Base-by-base conservation (phyloP, 2,329 filamentous ascomycete genomes). In the Fusarium xyrophilum region DNA sequence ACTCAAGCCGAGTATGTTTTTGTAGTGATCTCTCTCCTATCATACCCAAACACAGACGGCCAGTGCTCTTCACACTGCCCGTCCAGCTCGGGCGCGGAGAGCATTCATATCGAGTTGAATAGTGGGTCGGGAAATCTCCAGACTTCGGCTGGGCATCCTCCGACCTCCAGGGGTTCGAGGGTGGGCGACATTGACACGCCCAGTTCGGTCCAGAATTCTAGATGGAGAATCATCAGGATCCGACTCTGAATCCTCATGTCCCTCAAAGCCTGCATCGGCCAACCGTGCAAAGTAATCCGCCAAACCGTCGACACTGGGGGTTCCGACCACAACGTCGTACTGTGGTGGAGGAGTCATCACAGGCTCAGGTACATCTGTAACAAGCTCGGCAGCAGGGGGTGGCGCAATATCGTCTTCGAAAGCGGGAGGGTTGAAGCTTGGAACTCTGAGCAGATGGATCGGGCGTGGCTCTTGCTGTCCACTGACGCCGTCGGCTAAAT, bases 241-340 rank as follows among this genome's bases (percentile, higher is more conserved):
- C 2, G 80, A 82, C 19, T 76, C 77, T 3, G 79, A 79, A 10
- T 82, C 81, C 1, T 81, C 79, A 2, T 78, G 70, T 19, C 76
- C 77, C 15, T 77, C 74, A 23, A 81, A 80, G 5, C 93, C 90
- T 58, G 92, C 91, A 68, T 93, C 86, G 1, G 91, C 91, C 39
- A 97, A 80, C 2, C 94, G 88, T 1, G 90, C 84, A 76, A 97
- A 97, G 78, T 97, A 97, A 74, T 97, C 94, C 3, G 93, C 91
- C 47, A 97, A 78, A 0, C 89, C 79, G 81, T 93, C 78, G 76
- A 93, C 83, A 79, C 88, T 84, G 27, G 87, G 82, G 63, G 86
- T 87, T 19, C 90, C 91, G 2, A 96, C 88, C 38, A 96, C 91
- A 6, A 85, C 84, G 62, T 95, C 92, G 76, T 97, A 97, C 60